phyloP scores from a whole-genome alignment of 2,329 filamentous ascomycete species.

The Penicillium italicum region DNA sequence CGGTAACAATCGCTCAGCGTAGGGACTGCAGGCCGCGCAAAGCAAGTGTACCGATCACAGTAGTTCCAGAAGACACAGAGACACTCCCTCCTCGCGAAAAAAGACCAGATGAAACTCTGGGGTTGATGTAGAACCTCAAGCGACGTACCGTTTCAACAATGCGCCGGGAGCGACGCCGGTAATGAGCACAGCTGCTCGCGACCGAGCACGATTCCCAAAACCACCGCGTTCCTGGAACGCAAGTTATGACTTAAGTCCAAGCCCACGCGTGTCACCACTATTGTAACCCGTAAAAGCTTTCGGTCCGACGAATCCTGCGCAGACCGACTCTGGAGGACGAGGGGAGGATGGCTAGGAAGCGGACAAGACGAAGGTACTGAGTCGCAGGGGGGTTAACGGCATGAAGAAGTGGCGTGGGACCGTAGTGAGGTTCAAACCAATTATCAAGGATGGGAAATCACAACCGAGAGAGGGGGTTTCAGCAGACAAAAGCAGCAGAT shows the following conservation, averaged over 20 bases:
- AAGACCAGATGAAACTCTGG: constrained; percentile 1
- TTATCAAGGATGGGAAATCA: constrained; percentile 16
- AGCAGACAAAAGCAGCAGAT: constrained; percentile 17
- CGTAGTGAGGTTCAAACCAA: constrained; percentile 11
- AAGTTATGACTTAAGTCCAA: not conserved
- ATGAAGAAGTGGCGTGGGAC: constrained; percentile 25
- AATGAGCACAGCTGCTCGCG: constrained; percentile 34
- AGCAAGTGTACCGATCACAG: constrained; percentile 9
- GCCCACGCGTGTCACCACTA: constrained; percentile 14
- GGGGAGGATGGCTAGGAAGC: constrained; percentile 32
- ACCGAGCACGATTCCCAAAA: constrained; percentile 30
- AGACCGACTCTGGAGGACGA: constrained; percentile 22
- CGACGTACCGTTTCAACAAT: constrained; percentile 39
- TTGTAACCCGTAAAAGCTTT: constrained; percentile 11
- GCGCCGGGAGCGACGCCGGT: constrained; percentile 34
- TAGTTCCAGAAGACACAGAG: not conserved
- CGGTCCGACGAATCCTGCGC: constrained; percentile 18
- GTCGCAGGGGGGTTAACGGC: constrained; percentile 32
- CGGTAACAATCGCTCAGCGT: constrained; percentile 22
- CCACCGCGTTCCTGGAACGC: constrained; percentile 24
- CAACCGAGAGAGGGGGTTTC: constrained; percentile 9
- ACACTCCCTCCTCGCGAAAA: not conserved
- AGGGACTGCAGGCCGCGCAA: constrained; percentile 23
- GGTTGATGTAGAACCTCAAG: constrained; percentile 17
- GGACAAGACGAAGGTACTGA: constrained; percentile 33